Percentiles rank a stretch among this genome's conserved stretches.
Conservation (phyloP, 2,329 filamentous ascomycete genomes). For the Arachnomyces sp. region DNA sequence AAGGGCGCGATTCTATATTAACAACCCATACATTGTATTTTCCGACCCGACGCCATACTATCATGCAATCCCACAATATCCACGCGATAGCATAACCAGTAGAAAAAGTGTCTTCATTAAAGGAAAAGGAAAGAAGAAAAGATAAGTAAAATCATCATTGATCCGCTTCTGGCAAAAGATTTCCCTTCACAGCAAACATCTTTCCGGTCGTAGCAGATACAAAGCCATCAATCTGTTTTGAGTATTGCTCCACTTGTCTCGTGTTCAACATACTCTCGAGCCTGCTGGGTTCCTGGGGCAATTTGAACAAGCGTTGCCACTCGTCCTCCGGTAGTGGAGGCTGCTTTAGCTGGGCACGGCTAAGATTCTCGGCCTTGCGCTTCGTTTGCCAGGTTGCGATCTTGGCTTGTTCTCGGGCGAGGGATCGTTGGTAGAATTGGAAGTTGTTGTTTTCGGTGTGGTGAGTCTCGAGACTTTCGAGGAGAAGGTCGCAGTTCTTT, state of each 20-base stretch:
- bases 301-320: slow-evolving; percentile 97
- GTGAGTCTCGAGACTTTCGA: slow-evolving; percentile 95
- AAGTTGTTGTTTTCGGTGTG: slow-evolving; percentile 99
- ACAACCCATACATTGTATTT: slow-evolving; percentile 18
- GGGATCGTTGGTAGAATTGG: slow-evolving; percentile 90
- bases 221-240: slow-evolving; percentile 93
- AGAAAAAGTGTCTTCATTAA: slow-evolving; percentile 3
- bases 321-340: slow-evolving; percentile 85
- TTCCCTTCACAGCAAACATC: slow-evolving; percentile 91
- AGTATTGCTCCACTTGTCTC: slow-evolving; percentile 95
- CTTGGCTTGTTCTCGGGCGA: slow-evolving; percentile 90
- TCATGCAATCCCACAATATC: slow-evolving; percentile 7
- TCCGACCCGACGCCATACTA: slow-evolving; percentile 12
- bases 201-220: slow-evolving; percentile 85
- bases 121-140: slow-evolving; percentile 6
- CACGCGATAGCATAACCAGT: too few species aligned
- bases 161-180: slow-evolving; percentile 50
- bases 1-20: slow-evolving; percentile 19
- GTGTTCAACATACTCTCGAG: slow-evolving; percentile 92
- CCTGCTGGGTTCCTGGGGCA: slow-evolving; percentile 86
- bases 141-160: slow-evolving; percentile 11
- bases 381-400: slow-evolving; percentile 95
- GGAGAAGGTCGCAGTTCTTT: slow-evolving; percentile 92
- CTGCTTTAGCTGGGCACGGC: slow-evolving; percentile 78
- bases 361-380: slow-evolving; percentile 90